These are phyloP conservation scores for Mycosphaerelloides madeirae DNA, from an alignment of 2,329 filamentous ascomycete genomes.

Conservation along the genomic window DNA sequence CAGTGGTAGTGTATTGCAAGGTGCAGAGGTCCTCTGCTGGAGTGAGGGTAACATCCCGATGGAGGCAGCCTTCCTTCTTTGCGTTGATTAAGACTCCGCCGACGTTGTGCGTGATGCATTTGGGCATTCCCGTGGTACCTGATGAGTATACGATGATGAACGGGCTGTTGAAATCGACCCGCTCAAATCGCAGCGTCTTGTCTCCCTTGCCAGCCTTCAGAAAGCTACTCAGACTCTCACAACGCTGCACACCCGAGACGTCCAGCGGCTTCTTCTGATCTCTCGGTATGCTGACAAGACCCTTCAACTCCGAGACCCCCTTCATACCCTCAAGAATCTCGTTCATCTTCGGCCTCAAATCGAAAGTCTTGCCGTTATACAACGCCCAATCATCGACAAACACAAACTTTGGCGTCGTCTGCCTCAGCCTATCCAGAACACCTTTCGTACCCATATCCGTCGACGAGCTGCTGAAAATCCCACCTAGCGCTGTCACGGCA, in stretches of 20 bases:
- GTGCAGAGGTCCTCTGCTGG: constrained; percentile 35
- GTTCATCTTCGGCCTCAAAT: constrained; percentile 67
- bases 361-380: constrained; percentile 72
- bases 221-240: constrained; percentile 42
- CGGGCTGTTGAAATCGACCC: constrained; percentile 66
- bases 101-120: constrained; percentile 76
- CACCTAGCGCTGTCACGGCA: constrained; percentile 66
- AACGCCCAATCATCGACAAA: constrained; percentile 77
- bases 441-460: constrained; percentile 82
- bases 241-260: constrained; percentile 50
- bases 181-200: constrained; percentile 50
- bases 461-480: constrained; percentile 68
- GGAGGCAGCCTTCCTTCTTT: constrained; percentile 57
- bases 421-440: constrained; percentile 66
- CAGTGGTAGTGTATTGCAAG: constrained; percentile 61
- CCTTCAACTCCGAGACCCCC: constrained; percentile 55
- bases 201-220: constrained; percentile 36
- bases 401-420: constrained; percentile 72
- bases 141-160: constrained; percentile 69
- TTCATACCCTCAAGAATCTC: constrained; percentile 61
- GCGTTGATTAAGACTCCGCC: constrained; percentile 59
- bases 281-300: constrained; percentile 61
- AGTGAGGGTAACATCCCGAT: constrained; percentile 42
- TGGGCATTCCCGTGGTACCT: constrained; percentile 77
- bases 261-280: constrained; percentile 57